Conservation (phyloP, 2,329 filamentous ascomycete genomes). For the Ophiostoma piceae region DNA sequence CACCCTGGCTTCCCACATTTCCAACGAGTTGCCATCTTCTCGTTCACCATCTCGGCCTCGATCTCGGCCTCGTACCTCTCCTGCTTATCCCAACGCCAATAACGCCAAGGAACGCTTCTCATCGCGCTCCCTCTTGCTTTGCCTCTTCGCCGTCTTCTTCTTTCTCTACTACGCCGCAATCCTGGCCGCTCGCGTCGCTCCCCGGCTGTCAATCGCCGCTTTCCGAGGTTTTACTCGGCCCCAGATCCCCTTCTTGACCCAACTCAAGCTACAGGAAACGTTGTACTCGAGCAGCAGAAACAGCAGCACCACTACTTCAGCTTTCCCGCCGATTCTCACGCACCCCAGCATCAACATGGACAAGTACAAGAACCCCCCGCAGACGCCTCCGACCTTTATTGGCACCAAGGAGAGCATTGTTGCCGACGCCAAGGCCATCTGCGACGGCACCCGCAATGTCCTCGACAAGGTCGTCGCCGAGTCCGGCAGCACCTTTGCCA, state of each 20-base stretch:
- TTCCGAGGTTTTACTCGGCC: constrained; percentile 41
- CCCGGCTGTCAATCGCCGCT: constrained; percentile 52
- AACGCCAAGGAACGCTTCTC: constrained; percentile 11
- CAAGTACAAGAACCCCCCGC: constrained; percentile 68
- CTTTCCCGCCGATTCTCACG: constrained; percentile 36
- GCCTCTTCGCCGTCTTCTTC: constrained; percentile 51
- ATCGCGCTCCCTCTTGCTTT: constrained; percentile 35
- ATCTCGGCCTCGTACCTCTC: not conserved
- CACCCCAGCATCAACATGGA: constrained; percentile 58
- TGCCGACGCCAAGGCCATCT: constrained; percentile 60
- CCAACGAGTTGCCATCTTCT: constrained; percentile 33
- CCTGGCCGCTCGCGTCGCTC: constrained; percentile 59
- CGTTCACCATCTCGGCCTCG: constrained; percentile 26
- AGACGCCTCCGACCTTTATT: constrained; percentile 71
- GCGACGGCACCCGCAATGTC: constrained; percentile 56
- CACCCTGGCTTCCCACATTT: constrained; percentile 22
- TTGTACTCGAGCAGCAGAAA: constrained; percentile 6
- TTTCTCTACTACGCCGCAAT: constrained; percentile 54
- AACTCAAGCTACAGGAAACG: constrained; percentile 17
- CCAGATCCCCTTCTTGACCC: constrained; percentile 21
- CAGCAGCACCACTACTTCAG: constrained; percentile 16
- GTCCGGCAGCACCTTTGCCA: constrained; percentile 50
- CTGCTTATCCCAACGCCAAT: constrained; percentile 32
- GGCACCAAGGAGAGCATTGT: constrained; percentile 66
- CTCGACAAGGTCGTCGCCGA: constrained; percentile 63